phyloP scores from a whole-genome alignment of 2,329 filamentous ascomycete species.

The Pseudogymnoascus sp. region DNA sequence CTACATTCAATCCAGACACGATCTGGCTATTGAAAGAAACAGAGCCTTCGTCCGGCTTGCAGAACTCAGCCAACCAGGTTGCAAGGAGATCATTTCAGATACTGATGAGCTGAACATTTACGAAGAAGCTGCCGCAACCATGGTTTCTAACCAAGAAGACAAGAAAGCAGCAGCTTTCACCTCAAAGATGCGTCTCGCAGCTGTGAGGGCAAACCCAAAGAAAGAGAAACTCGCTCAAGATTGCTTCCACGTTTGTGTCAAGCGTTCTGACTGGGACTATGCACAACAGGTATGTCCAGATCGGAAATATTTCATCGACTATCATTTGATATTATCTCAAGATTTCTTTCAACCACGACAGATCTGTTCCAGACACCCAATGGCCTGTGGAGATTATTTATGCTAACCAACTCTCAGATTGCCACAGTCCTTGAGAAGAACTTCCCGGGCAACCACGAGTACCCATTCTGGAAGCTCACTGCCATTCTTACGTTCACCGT shows the following conservation, averaged over 20 bases:
- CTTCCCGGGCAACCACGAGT: slow-evolving; percentile 26
- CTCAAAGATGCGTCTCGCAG: slow-evolving; percentile 26
- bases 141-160: slow-evolving; percentile 20
- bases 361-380: slow-evolving; percentile 14
- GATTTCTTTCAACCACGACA: slow-evolving; percentile 18
- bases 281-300: slow-evolving; percentile 24
- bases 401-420: slow-evolving; percentile 17
- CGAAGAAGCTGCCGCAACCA: slow-evolving; percentile 23
- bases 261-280: slow-evolving; percentile 27
- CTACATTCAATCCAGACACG: slow-evolving; percentile 24
- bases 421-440: slow-evolving; percentile 29
- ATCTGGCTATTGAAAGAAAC: slow-evolving; percentile 23
- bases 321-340: not conserved
- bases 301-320: not conserved
- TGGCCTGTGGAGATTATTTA: not conserved
- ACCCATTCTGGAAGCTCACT: slow-evolving; percentile 30
- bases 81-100: slow-evolving; percentile 21
- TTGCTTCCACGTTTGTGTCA: slow-evolving; percentile 27
- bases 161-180: slow-evolving; percentile 23
- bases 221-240: slow-evolving; percentile 24
- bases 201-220: slow-evolving; percentile 27
- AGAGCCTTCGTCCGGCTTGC: slow-evolving; percentile 23
- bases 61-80: slow-evolving; percentile 19
- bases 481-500: slow-evolving; percentile 28
- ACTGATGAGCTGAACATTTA: slow-evolving; percentile 27